Evolutionary conservation across 768 basidiomycete species (phyloP).

Genomic region (Hypsizygus marmoreus): DNA sequence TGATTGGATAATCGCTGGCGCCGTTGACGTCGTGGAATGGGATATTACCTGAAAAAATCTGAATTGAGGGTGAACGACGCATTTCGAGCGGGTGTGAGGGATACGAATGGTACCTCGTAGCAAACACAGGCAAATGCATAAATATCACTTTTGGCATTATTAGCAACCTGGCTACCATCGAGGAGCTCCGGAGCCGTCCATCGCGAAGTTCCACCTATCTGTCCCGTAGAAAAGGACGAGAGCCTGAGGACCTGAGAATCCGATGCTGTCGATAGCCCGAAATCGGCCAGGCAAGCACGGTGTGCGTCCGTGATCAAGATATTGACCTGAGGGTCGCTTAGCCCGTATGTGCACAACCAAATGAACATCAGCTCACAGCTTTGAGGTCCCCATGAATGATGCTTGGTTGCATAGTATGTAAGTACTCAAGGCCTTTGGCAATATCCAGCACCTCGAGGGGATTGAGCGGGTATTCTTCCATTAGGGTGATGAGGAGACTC

Average conservation of each 20-base stretch:
- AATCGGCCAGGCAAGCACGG: constrained; percentile 21
- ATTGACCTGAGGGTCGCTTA: constrained; percentile 13
- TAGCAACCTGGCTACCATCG: constrained; percentile 8
- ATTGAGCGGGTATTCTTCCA: neutral
- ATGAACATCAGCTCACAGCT: constrained; percentile 5
- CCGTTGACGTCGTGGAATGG: too few relatives aligned
- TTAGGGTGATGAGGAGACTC: neutral
- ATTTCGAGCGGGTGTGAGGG: neutral
- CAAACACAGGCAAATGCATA: constrained; percentile 34
- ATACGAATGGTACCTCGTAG: constrained; percentile 30
- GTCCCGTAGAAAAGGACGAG: constrained; percentile 9
- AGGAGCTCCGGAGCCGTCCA: constrained; percentile 21
- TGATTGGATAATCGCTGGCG: too few relatives aligned
- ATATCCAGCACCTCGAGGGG: constrained; percentile 13
- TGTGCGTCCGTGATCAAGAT: constrained; percentile 15
- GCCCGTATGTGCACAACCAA: neutral
- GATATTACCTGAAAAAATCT: too few relatives aligned
- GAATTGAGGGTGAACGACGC: too few relatives aligned
- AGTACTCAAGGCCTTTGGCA: constrained; percentile 13
- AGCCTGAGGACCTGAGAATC: constrained; percentile 15
- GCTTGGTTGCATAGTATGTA: constrained; percentile 13
- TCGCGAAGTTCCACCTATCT: constrained; percentile 14
- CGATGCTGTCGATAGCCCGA: constrained; percentile 18
- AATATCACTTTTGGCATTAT: constrained; percentile 28
- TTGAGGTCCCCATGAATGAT: constrained; percentile 21